phyloP scores from a whole-genome alignment of 2,329 filamentous ascomycete genomes.

The Rhynchosporium agropyri region DNA sequence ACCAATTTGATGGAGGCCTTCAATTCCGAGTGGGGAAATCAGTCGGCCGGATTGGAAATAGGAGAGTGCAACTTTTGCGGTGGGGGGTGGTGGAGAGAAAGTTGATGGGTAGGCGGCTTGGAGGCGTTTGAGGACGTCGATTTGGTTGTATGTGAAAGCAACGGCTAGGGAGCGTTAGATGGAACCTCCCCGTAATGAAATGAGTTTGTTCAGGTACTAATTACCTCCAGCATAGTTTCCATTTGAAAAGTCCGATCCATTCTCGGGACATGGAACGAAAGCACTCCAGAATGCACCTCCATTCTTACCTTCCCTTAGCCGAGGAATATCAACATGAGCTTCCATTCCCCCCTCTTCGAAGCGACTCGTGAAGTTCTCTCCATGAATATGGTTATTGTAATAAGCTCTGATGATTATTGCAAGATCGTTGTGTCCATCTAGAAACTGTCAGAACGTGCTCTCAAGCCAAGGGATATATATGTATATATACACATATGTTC shows the following conservation, averaged over 20 bases:
- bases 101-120: constrained; percentile 64
- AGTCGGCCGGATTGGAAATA: constrained; percentile 65
- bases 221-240: constrained; percentile 69
- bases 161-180: constrained; percentile 51
- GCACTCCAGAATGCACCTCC: constrained; percentile 96
- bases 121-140: constrained; percentile 72
- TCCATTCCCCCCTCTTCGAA: constrained; percentile 72
- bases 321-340: constrained; percentile 77
- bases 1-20: constrained; percentile 92
- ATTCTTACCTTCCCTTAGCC: constrained; percentile 69
- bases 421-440: constrained; percentile 90
- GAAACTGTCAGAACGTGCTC: constrained; percentile 7
- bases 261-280: constrained; percentile 73
- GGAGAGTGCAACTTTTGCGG: constrained; percentile 57
- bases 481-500: constrained; percentile 19
- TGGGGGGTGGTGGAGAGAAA: constrained; percentile 67
- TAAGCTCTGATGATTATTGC: constrained; percentile 68
- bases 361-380: constrained; percentile 68
- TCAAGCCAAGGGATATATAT: not conserved
- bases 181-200: not conserved
- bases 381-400: constrained; percentile 79
- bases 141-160: constrained; percentile 70
- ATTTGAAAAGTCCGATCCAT: constrained; percentile 74
- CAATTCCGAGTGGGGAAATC: constrained; percentile 78
- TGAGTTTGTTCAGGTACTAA: constrained; percentile 30